Evolutionary conservation across 2,329 filamentous ascomycete species (phyloP).

Genomic region (Calycina marina): DNA sequence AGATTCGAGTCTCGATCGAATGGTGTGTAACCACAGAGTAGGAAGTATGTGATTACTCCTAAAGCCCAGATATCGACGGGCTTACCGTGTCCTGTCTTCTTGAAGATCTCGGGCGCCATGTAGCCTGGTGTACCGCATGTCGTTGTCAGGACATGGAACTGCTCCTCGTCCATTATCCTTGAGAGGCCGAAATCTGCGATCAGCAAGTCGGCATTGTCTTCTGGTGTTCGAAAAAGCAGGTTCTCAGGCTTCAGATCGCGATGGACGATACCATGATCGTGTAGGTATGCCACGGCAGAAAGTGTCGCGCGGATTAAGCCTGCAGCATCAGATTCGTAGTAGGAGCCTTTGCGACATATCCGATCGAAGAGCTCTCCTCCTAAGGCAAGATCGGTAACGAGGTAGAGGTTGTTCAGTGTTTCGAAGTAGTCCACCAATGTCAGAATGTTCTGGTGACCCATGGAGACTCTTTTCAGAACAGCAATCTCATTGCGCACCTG

Average conservation of each 20-base stretch:
- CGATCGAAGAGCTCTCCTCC: conserved; percentile 96
- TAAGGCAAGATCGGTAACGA: conserved; percentile 91
- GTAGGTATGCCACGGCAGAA: conserved; percentile 94
- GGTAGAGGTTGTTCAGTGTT: conserved; percentile 98
- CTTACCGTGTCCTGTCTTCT: conserved; percentile 95
- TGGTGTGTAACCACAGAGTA: conserved; percentile 93
- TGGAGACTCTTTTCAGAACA: conserved; percentile 92
- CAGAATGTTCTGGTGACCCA: conserved; percentile 96
- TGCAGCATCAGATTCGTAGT: conserved; percentile 94
- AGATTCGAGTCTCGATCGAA: conserved; percentile 96
- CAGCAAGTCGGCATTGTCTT: conserved; percentile 91
- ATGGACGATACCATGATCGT: conserved; percentile 97
- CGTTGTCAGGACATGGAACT: conserved; percentile 93
- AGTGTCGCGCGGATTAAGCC: conserved; percentile 89
- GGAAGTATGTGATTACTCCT: conserved; percentile 96
- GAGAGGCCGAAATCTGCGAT: conserved; percentile 96
- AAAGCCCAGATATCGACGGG: conserved; percentile 98
- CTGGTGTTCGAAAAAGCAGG: conserved; percentile 86
- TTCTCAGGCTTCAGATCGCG: conserved; percentile 97
- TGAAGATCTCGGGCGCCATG: conserved; percentile 99
- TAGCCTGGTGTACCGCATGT: conserved; percentile 97
- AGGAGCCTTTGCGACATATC: conserved; percentile 95
- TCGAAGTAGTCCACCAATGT: conserved; percentile 98
- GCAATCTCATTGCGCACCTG: conserved; percentile 96
- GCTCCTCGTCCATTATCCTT: conserved; percentile 97